Evolutionary conservation across 495 filamentous ascomycete species (phyloP).

Genomic region (Melanomma pulvis-pyrius): DNA sequence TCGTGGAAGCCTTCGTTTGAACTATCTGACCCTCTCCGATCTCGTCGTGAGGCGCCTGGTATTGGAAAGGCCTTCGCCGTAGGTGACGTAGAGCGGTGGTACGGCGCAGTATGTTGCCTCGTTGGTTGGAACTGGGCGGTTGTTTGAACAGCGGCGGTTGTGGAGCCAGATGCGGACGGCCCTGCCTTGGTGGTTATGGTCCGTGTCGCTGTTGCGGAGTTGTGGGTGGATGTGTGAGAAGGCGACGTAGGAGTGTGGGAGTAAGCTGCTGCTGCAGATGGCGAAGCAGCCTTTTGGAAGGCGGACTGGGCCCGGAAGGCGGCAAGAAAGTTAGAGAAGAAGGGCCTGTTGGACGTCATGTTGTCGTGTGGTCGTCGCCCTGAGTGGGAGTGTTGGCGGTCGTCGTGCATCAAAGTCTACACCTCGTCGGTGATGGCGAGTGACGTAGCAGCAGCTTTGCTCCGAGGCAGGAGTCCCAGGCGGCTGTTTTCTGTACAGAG

Average conservation of each 20-base stretch:
- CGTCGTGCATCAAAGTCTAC: slow-evolving; percentile 25
- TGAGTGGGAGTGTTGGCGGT: slow-evolving; percentile 4
- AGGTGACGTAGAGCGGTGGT: slow-evolving; percentile 41
- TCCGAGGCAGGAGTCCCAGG: neutral
- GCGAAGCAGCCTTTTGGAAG: slow-evolving; percentile 48
- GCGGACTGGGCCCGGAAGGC: slow-evolving; percentile 67
- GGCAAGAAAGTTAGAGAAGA: slow-evolving; percentile 83
- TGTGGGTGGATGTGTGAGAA: slow-evolving; percentile 40
- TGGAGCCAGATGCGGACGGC: slow-evolving; percentile 22
- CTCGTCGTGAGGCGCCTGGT: slow-evolving; percentile 27
- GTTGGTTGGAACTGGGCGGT: slow-evolving; percentile 36
- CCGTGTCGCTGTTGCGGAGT: slow-evolving; percentile 25
- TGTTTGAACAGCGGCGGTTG: slow-evolving; percentile 27
- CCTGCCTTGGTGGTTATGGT: slow-evolving; percentile 31
- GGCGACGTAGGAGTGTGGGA: slow-evolving; percentile 50
- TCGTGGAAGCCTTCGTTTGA: slow-evolving; percentile 79
- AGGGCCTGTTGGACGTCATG: slow-evolving; percentile 78
- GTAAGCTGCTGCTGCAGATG: slow-evolving; percentile 43
- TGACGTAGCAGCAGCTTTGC: slow-evolving; percentile 16
- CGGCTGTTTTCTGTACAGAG: neutral
- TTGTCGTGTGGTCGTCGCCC: slow-evolving; percentile 5
- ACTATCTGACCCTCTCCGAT: slow-evolving; percentile 76
- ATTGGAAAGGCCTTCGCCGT: slow-evolving; percentile 34
- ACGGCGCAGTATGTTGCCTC: slow-evolving; percentile 35
- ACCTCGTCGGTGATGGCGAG: neutral